Conservation (phyloP, 2,329 filamentous ascomycete species). For the Cercospora sesami region DNA sequence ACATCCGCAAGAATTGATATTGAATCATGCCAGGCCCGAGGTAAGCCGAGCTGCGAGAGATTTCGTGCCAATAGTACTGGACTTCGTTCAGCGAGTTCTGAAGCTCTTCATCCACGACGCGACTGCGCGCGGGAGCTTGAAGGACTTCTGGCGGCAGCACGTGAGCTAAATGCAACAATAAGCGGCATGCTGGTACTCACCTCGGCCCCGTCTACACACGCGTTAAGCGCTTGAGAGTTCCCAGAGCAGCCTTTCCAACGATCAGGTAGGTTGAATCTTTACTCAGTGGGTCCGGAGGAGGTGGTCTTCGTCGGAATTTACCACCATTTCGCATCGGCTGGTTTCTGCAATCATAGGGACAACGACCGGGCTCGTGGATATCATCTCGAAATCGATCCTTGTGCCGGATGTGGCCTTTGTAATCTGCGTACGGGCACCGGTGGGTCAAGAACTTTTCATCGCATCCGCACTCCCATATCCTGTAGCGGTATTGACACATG, state of each 20-base stretch:
- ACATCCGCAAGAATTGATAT: neutral
- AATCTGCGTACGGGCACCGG: slow-evolving; percentile 12
- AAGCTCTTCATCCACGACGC: neutral
- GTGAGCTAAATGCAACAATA: neutral
- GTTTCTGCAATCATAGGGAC: slow-evolving; percentile 5
- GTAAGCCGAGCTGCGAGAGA: neutral
- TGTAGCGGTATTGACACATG: slow-evolving; percentile 18
- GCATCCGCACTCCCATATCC: slow-evolving; percentile 14
- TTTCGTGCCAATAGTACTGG: neutral
- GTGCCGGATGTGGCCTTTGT: slow-evolving; percentile 14
- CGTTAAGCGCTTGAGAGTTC: slow-evolving; percentile 4
- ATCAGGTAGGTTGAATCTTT: slow-evolving; percentile 2
- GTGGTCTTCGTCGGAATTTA: neutral
- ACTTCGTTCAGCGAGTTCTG: no score
- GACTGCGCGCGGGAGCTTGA: neutral
- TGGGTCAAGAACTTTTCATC: slow-evolving; percentile 16
- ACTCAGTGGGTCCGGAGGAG: neutral
- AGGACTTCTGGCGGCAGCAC: neutral
- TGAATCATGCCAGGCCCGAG: neutral
- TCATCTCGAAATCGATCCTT: slow-evolving; percentile 14
- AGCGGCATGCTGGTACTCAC: neutral
- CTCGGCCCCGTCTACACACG: neutral
- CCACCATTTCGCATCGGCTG: slow-evolving; percentile 11
- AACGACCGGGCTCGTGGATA: slow-evolving; percentile 6
- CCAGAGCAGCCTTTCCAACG: slow-evolving; percentile 2